Base-by-base conservation (phyloP, 75 land plant genomes). In the Pinus tabuliformis region DNA sequence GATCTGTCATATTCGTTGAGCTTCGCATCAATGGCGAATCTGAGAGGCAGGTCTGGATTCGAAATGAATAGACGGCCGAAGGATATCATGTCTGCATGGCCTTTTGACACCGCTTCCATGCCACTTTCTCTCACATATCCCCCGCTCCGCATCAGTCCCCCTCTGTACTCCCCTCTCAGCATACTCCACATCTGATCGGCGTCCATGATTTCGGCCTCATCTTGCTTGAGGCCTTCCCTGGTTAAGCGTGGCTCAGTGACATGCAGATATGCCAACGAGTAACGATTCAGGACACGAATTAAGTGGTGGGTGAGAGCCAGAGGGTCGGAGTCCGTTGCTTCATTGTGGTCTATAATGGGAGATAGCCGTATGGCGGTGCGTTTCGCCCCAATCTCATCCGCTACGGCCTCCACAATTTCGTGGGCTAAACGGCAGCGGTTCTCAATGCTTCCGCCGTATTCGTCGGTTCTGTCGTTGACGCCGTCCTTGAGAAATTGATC, bases 401-500 rank as follows among this genome's bases (percentile, higher is more conserved):
- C 79, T 2, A 89, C 86, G 21, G 83, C 78, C 52, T 76, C 78
- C 75, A 85, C 58, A 26, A 92, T 76, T 72, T 87, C 73, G 61
- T 76, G 24, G 42, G 86, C 62, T 75, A 95, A 87, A 13, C 83
- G 78, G 83, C 86, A 88, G 0, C 95, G 86, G 73, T 95, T 95
- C 63, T 64, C 79, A 5, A 88, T 11, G 3, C 90, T 79, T 62
- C 95, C 95, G 18, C 95, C 98, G 33, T 90, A 95, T 22, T 83
- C 78, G 72, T 95, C 98, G 0, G 72, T 65, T 36, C 98, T 77
- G 72, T 90, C 91, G 74, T 95, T 95, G 82, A 95, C 90, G 12
- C 98, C 95, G 70, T 95, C 91, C 76, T 95, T 95, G 28, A 95
- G 76, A 74, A 95, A 95, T 64, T 95, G 98, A 81, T 95, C 98